Conservation (phyloP, 2,329 filamentous ascomycete genomes). For the Fusarium drepaniforme region DNA sequence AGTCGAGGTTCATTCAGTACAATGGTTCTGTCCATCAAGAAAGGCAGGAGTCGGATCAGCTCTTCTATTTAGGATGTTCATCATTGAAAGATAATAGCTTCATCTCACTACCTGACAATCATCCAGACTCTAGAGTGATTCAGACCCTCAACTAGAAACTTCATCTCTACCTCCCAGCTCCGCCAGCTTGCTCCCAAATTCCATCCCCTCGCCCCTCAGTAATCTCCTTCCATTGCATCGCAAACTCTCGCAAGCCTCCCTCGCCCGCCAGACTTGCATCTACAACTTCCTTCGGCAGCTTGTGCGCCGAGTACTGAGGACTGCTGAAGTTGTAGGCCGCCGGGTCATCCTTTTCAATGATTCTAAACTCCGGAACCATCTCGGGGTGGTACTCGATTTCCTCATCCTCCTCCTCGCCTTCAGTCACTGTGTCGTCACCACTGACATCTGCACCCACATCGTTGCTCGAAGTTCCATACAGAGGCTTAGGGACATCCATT, state of each 20-base stretch:
- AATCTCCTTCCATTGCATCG: constrained; percentile 78
- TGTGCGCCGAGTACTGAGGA: constrained; percentile 93
- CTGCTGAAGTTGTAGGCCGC: constrained; percentile 89
- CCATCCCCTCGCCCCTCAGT: constrained; percentile 56
- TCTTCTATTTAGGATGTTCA: background rate
- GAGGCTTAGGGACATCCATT: constrained; percentile 71
- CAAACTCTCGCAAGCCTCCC: constrained; percentile 85
- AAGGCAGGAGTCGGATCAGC: background rate
- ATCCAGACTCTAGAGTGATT: background rate
- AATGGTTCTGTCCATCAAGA: background rate
- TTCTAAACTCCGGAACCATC: constrained; percentile 80
- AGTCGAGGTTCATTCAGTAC: background rate
- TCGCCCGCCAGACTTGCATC: constrained; percentile 76
- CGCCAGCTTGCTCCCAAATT: constrained; percentile 53
- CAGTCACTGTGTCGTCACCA: constrained; percentile 52
- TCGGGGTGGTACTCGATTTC: constrained; percentile 66
- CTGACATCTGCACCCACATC: constrained; percentile 50
- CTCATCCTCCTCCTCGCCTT: constrained; percentile 53
- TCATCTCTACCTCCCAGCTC: constrained; percentile 18
- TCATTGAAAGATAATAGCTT: background rate
- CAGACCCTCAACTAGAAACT: background rate
- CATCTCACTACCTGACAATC: background rate
- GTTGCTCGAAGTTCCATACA: constrained; percentile 60
- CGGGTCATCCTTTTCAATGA: constrained; percentile 87
- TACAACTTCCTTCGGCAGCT: constrained; percentile 93